Percentiles rank a stretch among this genome's conserved stretches.
Evolutionary conservation across 2,329 filamentous ascomycete species (phyloP).

Genomic region (Magnaporthales sp.): DNA sequence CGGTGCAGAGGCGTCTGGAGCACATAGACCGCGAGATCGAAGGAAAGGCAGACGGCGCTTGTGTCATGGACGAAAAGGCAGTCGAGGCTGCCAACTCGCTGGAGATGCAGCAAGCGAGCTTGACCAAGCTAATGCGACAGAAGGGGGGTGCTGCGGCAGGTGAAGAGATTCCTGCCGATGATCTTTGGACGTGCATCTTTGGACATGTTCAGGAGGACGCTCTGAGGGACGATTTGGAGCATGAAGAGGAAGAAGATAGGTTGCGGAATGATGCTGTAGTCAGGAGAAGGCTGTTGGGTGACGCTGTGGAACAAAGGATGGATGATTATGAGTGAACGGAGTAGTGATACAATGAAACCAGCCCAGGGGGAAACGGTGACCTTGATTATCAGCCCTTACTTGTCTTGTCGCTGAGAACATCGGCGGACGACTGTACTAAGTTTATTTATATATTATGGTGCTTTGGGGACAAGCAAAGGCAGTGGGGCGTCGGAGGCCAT

Average conservation of each 20-base stretch:
- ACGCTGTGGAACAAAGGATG: not conserved
- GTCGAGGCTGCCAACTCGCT: slow-evolving; percentile 79
- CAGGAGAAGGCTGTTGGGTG: not conserved
- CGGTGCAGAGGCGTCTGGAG: slow-evolving; percentile 66
- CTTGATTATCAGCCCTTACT: not conserved
- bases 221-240: slow-evolving; percentile 9
- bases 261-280: not conserved
- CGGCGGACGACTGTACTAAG: not conserved
- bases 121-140: slow-evolving; percentile 63
- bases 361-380: not conserved
- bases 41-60: slow-evolving; percentile 20
- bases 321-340: not conserved
- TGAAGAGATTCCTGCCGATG: slow-evolving; percentile 68
- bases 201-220: slow-evolving; percentile 38
- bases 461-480: not conserved
- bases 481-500: too few relatives aligned
- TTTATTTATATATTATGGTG: not conserved
- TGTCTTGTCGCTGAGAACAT: not conserved
- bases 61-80: slow-evolving; percentile 17
- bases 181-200: slow-evolving; percentile 87
- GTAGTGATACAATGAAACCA: not conserved
- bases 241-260: not conserved
- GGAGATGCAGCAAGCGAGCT: slow-evolving; percentile 66
- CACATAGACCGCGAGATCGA: slow-evolving; percentile 53
- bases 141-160: slow-evolving; percentile 60